phyloP scores from a whole-genome alignment of 1,139 yeast species.

The Scheffersomyces segobiensis region DNA sequence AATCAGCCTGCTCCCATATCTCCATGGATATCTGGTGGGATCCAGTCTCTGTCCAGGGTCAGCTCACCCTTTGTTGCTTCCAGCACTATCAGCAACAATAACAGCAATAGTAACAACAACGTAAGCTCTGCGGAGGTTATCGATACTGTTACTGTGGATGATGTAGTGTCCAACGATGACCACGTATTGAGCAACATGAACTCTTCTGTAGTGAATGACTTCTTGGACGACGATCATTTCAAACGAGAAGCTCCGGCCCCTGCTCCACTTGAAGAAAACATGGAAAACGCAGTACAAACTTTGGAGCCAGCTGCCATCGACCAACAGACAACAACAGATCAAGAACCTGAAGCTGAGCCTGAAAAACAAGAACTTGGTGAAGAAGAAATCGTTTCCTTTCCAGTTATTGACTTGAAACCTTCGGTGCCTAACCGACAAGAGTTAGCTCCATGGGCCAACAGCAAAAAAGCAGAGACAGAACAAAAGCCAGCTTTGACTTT shows the following conservation, averaged over 20 bases:
- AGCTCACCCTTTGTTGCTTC: slow-evolving; percentile 42
- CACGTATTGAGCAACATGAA: slow-evolving; percentile 35
- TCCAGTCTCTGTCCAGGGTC: slow-evolving; percentile 38
- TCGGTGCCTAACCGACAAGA: slow-evolving; percentile 23
- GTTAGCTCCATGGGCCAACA: slow-evolving; percentile 61
- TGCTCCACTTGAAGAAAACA: slow-evolving; percentile 13
- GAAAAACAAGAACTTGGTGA: slow-evolving; percentile 2
- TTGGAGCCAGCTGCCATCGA: neutral
- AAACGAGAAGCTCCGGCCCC: neutral
- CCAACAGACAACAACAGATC: slow-evolving; percentile 3
- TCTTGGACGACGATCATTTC: slow-evolving; percentile 22
- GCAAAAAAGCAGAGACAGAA: slow-evolving; percentile 17
- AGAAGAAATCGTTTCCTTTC: neutral
- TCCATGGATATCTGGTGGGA: slow-evolving; percentile 39
- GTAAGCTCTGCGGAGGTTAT: neutral
- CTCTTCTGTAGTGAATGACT: slow-evolving; percentile 38
- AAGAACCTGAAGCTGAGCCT: slow-evolving; percentile 3
- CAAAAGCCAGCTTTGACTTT: slow-evolving; percentile 55
- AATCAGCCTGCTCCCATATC: slow-evolving; percentile 43
- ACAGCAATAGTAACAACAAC: neutral
- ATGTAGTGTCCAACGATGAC: slow-evolving; percentile 19
- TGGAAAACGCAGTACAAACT: slow-evolving; percentile 3
- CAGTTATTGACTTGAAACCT: slow-evolving; percentile 18
- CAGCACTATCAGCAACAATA: slow-evolving; percentile 3
- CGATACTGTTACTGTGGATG: neutral